phyloP scores from a whole-genome alignment of 2,329 filamentous ascomycete species.

The Sarocladium oryzae region DNA sequence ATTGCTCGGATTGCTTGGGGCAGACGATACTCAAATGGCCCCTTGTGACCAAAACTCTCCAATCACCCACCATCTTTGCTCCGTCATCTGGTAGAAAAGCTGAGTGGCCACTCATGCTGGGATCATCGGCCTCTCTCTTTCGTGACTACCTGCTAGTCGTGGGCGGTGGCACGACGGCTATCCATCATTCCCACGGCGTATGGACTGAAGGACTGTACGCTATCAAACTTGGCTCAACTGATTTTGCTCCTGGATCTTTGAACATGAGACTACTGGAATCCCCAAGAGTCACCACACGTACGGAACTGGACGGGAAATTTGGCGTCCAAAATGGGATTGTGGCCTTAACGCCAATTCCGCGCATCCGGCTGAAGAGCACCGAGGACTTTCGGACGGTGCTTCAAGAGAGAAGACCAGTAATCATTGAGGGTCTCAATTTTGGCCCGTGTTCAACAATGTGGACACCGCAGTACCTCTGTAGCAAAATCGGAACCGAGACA shows the following conservation, averaged over 20 bases:
- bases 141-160: constrained; percentile 52
- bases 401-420: constrained; percentile 42
- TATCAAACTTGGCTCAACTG: not conserved
- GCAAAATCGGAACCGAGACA: constrained; percentile 53
- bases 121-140: constrained; percentile 50
- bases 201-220: not conserved
- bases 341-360: constrained; percentile 35
- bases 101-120: constrained; percentile 59
- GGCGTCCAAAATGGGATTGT: constrained; percentile 1
- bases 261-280: not conserved
- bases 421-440: constrained; percentile 60
- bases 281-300: constrained; percentile 7
- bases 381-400: constrained; percentile 57
- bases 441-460: constrained; percentile 62
- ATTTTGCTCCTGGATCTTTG: not conserved
- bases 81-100: not conserved
- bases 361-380: constrained; percentile 42
- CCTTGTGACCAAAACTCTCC: not conserved
- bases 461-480: constrained; percentile 61
- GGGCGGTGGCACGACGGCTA: constrained; percentile 84
- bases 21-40: not conserved
- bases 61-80: not conserved
- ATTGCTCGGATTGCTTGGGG: constrained; percentile 12
- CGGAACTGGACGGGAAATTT: not conserved
- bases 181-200: constrained; percentile 73